Evolutionary conservation across 805 yeast genomes (phyloP).

Genomic region (Saturnispora saitoi): DNA sequence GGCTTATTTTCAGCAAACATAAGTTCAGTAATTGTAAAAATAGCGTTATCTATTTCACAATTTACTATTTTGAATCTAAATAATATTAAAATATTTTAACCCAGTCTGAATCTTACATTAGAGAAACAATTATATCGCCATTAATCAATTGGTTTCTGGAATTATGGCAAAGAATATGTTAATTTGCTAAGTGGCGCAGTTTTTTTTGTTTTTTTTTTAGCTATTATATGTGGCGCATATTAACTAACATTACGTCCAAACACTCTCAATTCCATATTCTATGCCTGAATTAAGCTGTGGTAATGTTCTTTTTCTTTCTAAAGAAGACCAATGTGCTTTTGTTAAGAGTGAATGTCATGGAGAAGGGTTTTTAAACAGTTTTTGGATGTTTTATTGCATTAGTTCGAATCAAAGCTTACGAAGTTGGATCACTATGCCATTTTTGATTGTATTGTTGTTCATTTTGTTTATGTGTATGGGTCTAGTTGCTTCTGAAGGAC

Average conservation of each 20-base stretch:
- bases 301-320: slow-evolving; percentile 10
- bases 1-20: too few relatives aligned
- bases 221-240: neutral
- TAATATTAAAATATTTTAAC: too few relatives aligned
- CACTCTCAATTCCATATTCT: neutral
- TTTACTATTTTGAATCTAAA: too few relatives aligned
- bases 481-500: slow-evolving; percentile 69
- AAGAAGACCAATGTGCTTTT: slow-evolving; percentile 23
- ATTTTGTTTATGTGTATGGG: slow-evolving; percentile 62
- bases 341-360: slow-evolving; percentile 22
- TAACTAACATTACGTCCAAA: neutral
- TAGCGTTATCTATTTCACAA: too few relatives aligned
- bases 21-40: too few relatives aligned
- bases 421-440: slow-evolving; percentile 18
- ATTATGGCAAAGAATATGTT: neutral
- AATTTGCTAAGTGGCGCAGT: neutral
- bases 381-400: slow-evolving; percentile 26
- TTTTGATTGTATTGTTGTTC: slow-evolving; percentile 17
- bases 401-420: slow-evolving; percentile 10
- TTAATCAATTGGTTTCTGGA: too few relatives aligned
- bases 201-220: neutral
- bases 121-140: too few relatives aligned
- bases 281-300: slow-evolving; percentile 7
- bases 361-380: slow-evolving; percentile 24
- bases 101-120: too few relatives aligned